Conservation (phyloP, 148 eudicot species). For the Tetragonia tetragonoides region DNA sequence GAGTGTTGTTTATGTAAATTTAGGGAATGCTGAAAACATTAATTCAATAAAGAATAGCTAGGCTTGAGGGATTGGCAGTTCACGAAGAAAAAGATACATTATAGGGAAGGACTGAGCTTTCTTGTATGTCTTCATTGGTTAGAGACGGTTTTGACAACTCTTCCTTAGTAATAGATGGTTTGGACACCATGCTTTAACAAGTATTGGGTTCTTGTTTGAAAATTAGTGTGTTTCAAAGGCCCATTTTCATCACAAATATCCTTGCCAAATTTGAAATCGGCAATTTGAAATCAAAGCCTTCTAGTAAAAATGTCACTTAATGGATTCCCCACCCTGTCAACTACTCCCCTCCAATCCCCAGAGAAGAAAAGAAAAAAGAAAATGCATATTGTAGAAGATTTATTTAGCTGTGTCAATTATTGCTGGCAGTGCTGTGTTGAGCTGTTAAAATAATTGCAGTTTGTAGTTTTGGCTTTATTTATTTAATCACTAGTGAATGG, state of each 20-base stretch:
- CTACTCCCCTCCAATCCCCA: not conserved
- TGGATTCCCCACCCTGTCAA: not conserved
- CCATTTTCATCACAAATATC: not conserved
- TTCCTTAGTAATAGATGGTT: too few species aligned
- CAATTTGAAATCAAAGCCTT: not conserved
- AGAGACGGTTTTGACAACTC: not conserved
- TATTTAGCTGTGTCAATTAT: not conserved
- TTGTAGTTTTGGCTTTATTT: not conserved
- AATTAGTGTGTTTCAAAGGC: not conserved
- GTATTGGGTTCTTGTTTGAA: not conserved
- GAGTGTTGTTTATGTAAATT: not conserved
- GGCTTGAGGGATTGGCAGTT: not conserved
- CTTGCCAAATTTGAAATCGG: not conserved
- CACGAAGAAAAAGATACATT: not conserved
- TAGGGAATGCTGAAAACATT: not conserved
- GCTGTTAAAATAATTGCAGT: not conserved
- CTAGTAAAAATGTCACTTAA: not conserved
- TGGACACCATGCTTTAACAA: not conserved
- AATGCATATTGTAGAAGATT: not conserved
- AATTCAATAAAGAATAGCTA: not conserved
- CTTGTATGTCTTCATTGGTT: not conserved
- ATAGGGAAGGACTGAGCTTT: not conserved
- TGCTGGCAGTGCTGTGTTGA: not conserved
- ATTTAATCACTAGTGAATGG: not conserved
- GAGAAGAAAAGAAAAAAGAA: not conserved